Evolutionary conservation across 257 asterid genomes (phyloP).

Genomic region (Asclepias syriaca): DNA sequence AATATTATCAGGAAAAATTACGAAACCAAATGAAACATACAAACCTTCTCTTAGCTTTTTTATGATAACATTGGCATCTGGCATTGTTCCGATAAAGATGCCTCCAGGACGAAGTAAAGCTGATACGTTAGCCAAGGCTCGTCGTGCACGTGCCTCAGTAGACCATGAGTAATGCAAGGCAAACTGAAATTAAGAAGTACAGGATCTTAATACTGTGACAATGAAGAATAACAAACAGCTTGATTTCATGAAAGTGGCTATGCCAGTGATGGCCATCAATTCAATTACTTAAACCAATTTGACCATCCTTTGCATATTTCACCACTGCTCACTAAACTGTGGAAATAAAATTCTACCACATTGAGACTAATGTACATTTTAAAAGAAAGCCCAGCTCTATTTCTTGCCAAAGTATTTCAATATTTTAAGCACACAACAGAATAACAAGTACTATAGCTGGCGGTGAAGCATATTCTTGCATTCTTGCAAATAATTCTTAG

Average conservation of each 20-base stretch:
- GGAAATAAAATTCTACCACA: not conserved
- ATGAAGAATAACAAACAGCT: not conserved
- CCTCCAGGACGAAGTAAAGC: conserved; percentile 98
- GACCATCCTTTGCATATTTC: not conserved
- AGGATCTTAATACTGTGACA: not conserved
- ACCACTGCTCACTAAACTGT: not conserved
- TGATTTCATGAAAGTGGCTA: not conserved
- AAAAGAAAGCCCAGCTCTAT: not conserved
- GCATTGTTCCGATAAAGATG: conserved; percentile 95
- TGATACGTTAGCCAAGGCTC: conserved; percentile 89
- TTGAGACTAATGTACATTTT: not conserved
- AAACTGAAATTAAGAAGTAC: conserved; percentile 46
- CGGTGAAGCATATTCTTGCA: not conserved
- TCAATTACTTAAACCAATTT: too few species aligned
- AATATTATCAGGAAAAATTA: not conserved
- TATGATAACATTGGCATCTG: conserved; percentile 90
- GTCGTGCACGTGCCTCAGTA: conserved; percentile 94
- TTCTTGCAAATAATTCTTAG: not conserved
- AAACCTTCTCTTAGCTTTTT: conserved; percentile 91
- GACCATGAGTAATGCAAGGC: conserved; percentile 99
- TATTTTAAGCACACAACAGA: not conserved
- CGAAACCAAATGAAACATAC: conserved; percentile 5
- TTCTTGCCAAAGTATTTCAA: not conserved
- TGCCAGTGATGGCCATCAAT: not conserved
- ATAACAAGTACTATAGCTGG: not conserved